Evolutionary conservation across 805 yeast species (phyloP), one percentile per base, ranked within the genome.

Genomic region (Spathaspora arborariae): DNA sequence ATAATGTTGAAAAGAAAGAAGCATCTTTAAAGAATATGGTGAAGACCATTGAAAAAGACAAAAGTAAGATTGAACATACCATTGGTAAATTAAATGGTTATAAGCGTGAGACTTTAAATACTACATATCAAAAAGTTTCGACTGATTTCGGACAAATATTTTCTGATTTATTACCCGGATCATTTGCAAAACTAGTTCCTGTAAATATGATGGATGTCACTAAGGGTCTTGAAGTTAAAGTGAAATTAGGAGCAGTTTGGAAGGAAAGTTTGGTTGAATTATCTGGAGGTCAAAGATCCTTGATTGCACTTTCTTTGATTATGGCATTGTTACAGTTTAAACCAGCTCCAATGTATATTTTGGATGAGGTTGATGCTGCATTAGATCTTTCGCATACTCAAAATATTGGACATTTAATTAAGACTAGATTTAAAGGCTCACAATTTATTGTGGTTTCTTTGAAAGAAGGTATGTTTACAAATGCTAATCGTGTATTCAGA

Each of bases 341-440:
- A 63, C 99, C 99, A 4, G 99, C 99, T 1, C 99, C 99, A 6
- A 88, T 94, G 96, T 94, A 94, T 60, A 92, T 94, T 55, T 72
- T 94, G 48, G 99, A 94, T 67, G 99, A 94, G 68, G 97, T 94
- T 34, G 99, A 94, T 70, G 99, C 99, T 1, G 99, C 99, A 1
- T 76, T 94, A 53, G 99, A 94, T 74, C 77, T 92, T 53, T 88
- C 95, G 49, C 99, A 94, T 62, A 94, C 99, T 1, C 98, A 94
- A 64, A 94, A 94, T 59, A 94, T 94, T 58, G 99, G 99, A 3
- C 96, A 89, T 59, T 74, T 94, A 62, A 94, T 94, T 65, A 94
- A 92, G 68, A 92, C 97, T 0, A 74, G 96, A 55, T 94, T 94
- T 68, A 86, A 88, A 64, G 97, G 96, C 0, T 87, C 97, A 2